Evolutionary conservation across 2,329 filamentous ascomycete genomes (phyloP).

Genomic region (Xylaria sp.): DNA sequence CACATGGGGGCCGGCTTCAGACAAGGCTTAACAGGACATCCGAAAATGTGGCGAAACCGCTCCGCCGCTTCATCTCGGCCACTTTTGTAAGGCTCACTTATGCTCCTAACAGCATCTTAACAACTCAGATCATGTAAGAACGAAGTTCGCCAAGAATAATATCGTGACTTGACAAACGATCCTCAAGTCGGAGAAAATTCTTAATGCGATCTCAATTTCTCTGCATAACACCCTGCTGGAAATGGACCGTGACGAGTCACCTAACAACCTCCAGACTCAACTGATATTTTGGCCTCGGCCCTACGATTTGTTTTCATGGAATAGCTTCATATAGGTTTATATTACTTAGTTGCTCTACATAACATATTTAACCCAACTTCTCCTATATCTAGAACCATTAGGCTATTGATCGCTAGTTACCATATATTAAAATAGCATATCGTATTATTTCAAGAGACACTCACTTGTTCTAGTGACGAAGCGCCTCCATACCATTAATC

Average conservation of each 20-base stretch:
- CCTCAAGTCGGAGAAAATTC: too few relatives aligned
- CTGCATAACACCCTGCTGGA: background rate
- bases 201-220: background rate
- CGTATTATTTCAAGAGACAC: too few relatives aligned
- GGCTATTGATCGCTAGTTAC: too few relatives aligned
- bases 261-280: background rate
- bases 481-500: too few relatives aligned
- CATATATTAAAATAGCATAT: too few relatives aligned
- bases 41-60: background rate
- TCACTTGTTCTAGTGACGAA: too few relatives aligned
- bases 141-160: background rate
- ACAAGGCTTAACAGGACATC: background rate
- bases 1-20: conserved; percentile 11
- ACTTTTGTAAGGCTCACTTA: background rate
- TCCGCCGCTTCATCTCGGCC: background rate
- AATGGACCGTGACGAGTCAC: background rate
- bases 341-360: too few relatives aligned
- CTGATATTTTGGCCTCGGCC: background rate
- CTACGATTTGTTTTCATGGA: background rate
- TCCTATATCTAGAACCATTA: too few relatives aligned
- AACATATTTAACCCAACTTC: too few relatives aligned
- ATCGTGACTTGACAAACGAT: background rate
- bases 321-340: background rate
- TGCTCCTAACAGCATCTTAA: background rate
- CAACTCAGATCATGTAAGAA: background rate